Evolutionary conservation across 169 alveolate species (phyloP).

Genomic region (Plasmodium chabaudi): DNA sequence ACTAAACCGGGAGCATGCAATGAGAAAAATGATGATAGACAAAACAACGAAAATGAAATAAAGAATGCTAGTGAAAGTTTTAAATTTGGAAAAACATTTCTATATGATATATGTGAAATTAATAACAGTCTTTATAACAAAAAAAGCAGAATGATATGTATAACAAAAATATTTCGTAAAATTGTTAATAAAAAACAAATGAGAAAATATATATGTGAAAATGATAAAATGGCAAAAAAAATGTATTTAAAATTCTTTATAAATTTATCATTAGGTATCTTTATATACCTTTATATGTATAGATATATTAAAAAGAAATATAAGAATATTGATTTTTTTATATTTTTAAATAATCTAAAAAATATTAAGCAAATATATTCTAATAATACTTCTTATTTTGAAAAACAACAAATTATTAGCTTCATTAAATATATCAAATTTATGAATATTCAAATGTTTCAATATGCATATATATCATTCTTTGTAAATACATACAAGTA

Average conservation of each 20-base stretch:
- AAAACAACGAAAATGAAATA: background rate
- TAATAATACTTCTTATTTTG: constrained; percentile 38
- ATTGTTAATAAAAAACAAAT: constrained; percentile 46
- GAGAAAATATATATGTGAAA: constrained; percentile 70
- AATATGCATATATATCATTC: constrained; percentile 45
- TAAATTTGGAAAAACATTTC: constrained; percentile 35
- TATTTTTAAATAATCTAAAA: constrained; percentile 60
- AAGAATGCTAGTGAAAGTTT: background rate
- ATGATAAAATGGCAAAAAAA: constrained; percentile 42
- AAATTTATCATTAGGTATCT: constrained; percentile 66
- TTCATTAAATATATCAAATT: constrained; percentile 31
- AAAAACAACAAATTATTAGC: constrained; percentile 15
- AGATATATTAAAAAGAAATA: constrained; percentile 40
- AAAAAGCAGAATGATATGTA: constrained; percentile 43
- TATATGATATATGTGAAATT: constrained; percentile 57
- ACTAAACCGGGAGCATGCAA: background rate
- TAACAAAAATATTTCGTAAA: constrained; percentile 72
- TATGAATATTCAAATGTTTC: constrained; percentile 63
- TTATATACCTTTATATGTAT: constrained; percentile 50
- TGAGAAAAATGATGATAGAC: background rate
- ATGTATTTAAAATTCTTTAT: constrained; percentile 56
- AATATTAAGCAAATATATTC: constrained; percentile 41
- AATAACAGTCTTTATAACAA: constrained; percentile 20
- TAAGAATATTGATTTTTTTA: constrained; percentile 51
- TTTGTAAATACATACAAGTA: constrained; percentile 55